Conservation (phyloP, 2,329 filamentous ascomycete species). For the Didymella pomorum region DNA sequence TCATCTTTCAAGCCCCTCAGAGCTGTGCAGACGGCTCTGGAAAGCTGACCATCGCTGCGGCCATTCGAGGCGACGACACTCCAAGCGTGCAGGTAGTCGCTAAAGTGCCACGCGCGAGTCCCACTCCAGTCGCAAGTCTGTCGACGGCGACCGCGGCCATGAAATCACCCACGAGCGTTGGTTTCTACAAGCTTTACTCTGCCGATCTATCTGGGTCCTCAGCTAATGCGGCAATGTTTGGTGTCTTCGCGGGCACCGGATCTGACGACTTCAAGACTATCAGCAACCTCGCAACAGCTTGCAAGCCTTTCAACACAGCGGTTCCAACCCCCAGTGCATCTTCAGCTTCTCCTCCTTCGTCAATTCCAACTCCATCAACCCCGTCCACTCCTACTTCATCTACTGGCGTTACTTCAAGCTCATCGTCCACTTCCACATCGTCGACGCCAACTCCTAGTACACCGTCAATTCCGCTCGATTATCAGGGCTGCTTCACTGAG, state of each 20-base stretch:
- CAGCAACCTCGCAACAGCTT: constrained; percentile 25
- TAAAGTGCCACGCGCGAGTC: constrained; percentile 32
- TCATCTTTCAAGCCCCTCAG: constrained; percentile 65
- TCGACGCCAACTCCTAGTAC: constrained; percentile 10
- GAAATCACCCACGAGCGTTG: constrained; percentile 34
- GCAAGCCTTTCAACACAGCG: constrained; percentile 23
- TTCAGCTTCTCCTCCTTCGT: neutral
- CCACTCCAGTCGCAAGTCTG: constrained; percentile 34
- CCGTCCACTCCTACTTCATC: neutral
- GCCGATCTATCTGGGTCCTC: constrained; percentile 28
- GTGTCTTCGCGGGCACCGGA: constrained; percentile 30
- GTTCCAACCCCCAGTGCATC: constrained; percentile 4
- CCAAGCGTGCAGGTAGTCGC: constrained; percentile 33
- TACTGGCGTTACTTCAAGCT: neutral
- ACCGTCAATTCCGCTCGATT: constrained; percentile 19
- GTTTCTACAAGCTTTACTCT: constrained; percentile 38
- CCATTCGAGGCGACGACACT: constrained; percentile 28
- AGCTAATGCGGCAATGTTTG: constrained; percentile 28
- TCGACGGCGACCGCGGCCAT: constrained; percentile 35
- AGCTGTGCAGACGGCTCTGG: constrained; percentile 58
- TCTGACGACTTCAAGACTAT: constrained; percentile 33
- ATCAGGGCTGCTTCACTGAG: constrained; percentile 38
- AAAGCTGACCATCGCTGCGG: constrained; percentile 36
- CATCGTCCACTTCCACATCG: neutral
- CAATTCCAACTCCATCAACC: neutral